Base-by-base conservation (phyloP, 1,284 basidiomycete genomes). In the Cutaneotrichosporon cutaneum region DNA sequence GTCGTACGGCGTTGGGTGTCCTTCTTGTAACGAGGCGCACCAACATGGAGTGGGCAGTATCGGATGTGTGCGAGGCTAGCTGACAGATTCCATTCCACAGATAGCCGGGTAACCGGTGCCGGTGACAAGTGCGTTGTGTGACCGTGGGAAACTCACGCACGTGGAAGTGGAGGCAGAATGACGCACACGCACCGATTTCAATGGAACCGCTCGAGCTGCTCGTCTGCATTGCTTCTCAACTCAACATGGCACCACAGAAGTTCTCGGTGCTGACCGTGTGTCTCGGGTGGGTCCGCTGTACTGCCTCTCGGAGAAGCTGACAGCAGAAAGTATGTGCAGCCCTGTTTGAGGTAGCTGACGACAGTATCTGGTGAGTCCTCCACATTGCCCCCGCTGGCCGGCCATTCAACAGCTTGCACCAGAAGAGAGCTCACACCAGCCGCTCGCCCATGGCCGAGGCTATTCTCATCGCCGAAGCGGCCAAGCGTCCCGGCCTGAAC, bases 361-460 rank as follows among this genome's bases (percentile, higher is more conserved):
- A 51, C 59, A 74, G 73, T 55, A 74, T 74, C 30, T 74, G 73
- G 73, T 74, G 47, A 61, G 68, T 39, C 33, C 27, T 3, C 24
- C 21, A n/a, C 39, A 27, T n/a, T n/a, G n/a, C n/a, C n/a, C n/a
- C n/a, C n/a, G n/a, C n/a, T n/a, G n/a, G n/a, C n/a, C n/a, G n/a
- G n/a, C n/a, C n/a, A n/a, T n/a, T n/a, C n/a, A n/a, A n/a, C n/a
- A n/a, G n/a, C n/a, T n/a, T n/a, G n/a, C n/a, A n/a, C n/a, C n/a
- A n/a, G n/a, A n/a, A n/a, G n/a, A n/a, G n/a, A n/a, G 56, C 57
- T 54, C 14, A 63, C 55, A 13, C 7, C 58, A 77, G 76, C 58
- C 76, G 76, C 35, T 78, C 77, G 18, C 77, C 79, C 30, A 80
- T 81, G 77, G 80, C 80, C 14, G 80, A 80, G 72, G 80, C 79